Evolutionary conservation across 208 protist genomes (phyloP).

Genomic region (Acanthamoeba healyi): DNA sequence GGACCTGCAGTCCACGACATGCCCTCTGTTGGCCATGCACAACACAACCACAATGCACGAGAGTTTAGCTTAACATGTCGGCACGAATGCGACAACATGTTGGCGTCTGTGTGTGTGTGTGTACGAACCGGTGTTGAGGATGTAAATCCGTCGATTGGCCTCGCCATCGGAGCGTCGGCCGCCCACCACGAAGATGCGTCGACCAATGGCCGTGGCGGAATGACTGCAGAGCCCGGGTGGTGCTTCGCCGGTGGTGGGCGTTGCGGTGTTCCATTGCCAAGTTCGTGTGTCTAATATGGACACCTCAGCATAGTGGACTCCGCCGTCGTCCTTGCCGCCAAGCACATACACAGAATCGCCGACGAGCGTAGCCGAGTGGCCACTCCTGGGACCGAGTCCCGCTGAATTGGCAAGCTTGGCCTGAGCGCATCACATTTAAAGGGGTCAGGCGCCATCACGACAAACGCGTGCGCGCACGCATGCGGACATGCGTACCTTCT

Average conservation of each 20-base stretch:
- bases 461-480: neutral
- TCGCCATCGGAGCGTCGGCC: constrained; percentile 15
- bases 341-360: constrained; percentile 24
- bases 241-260: constrained; percentile 26
- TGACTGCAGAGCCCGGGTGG: constrained; percentile 41
- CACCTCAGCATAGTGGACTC: constrained; percentile 6
- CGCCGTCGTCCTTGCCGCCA: constrained; percentile 58
- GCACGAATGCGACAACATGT: neutral
- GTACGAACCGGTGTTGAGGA: constrained; percentile 13
- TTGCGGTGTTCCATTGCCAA: neutral
- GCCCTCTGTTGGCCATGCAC: neutral
- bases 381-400: neutral
- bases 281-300: constrained; percentile 33
- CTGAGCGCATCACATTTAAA: neutral
- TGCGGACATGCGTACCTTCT: neutral
- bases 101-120: too few relatives aligned
- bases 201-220: neutral
- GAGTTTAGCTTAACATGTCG: neutral
- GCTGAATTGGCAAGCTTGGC: constrained; percentile 11
- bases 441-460: neutral
- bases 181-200: constrained; percentile 29
- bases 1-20: constrained; percentile 40
- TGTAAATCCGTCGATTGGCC: neutral
- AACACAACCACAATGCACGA: neutral
- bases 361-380: constrained; percentile 49